A percentile compares a stretch with the other conserved stretches of the same genome.
These are phyloP conservation scores for Leishmania braziliensis DNA, from an alignment of 208 protist species.

Conservation along the genomic window DNA sequence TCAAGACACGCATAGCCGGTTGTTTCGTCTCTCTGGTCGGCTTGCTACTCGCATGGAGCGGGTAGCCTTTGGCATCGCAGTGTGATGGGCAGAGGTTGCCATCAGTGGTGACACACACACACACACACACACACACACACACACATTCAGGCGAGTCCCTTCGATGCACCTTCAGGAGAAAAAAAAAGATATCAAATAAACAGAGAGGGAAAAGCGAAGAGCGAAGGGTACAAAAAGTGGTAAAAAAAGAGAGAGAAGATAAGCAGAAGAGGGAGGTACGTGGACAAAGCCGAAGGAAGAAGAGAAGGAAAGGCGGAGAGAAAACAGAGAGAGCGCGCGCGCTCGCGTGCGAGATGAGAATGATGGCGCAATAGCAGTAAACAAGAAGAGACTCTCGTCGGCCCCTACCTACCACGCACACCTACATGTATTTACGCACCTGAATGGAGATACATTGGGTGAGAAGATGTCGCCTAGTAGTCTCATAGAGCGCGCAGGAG, in stretches of 20 bases:
- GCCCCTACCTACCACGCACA: neutral
- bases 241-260: neutral
- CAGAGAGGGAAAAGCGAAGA: neutral
- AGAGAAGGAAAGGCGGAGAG: neutral
- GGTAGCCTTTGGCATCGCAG: neutral
- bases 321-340: neutral
- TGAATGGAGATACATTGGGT: neutral
- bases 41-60: neutral
- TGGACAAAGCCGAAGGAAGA: neutral
- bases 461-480: neutral
- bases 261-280: neutral
- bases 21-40: neutral
- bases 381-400: neutral
- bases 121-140: neutral
- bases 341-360: neutral
- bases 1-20: neutral
- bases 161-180: neutral
- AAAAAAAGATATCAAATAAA: neutral
- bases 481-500: neutral
- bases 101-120: neutral
- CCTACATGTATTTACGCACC: neutral
- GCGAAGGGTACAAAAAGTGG: neutral
- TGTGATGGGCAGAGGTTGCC: neutral
- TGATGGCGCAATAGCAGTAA: neutral
- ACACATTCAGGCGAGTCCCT: neutral